phyloP scores from a whole-genome alignment of 257 asterid genomes.

The Solanum chmielewskii region DNA sequence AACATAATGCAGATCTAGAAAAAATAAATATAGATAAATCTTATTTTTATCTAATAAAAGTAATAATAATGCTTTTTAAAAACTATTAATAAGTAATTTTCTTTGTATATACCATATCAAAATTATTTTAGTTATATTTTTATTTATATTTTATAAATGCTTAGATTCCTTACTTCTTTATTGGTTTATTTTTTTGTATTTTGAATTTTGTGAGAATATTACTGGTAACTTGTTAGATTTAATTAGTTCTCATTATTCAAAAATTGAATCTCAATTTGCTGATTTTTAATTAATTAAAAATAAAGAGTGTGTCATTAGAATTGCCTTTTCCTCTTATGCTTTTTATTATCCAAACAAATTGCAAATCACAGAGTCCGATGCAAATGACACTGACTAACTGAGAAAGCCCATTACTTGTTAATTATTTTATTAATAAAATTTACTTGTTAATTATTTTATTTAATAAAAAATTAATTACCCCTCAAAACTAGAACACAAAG shows the following conservation, averaged over 20 bases:
- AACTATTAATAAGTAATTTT: too few species aligned
- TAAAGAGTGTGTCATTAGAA: not conserved
- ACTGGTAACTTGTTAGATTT: not conserved
- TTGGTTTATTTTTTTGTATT: not conserved
- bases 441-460: not conserved
- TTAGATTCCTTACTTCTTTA: too few species aligned
- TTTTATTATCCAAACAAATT: not conserved
- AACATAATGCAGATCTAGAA: too few species aligned
- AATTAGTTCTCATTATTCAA: not conserved
- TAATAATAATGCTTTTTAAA: too few species aligned
- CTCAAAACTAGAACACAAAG: too few species aligned
- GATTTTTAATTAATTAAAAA: not conserved
- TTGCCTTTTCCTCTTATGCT: not conserved
- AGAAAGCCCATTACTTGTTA: not conserved
- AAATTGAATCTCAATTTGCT: not conserved
- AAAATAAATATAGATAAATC: rapidly evolving
- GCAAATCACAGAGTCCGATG: not conserved
- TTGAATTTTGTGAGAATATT: not conserved
- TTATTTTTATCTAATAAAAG: not conserved
- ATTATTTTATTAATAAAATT: not conserved
- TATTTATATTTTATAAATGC: too few species aligned
- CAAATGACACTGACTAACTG: not conserved
- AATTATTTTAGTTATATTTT: too few species aligned
- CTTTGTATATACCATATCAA: too few species aligned
- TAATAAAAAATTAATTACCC: not conserved